These are phyloP conservation scores for Coprinellus micaceus DNA, from an alignment of 768 basidiomycete species.

Conservation along the genomic window DNA sequence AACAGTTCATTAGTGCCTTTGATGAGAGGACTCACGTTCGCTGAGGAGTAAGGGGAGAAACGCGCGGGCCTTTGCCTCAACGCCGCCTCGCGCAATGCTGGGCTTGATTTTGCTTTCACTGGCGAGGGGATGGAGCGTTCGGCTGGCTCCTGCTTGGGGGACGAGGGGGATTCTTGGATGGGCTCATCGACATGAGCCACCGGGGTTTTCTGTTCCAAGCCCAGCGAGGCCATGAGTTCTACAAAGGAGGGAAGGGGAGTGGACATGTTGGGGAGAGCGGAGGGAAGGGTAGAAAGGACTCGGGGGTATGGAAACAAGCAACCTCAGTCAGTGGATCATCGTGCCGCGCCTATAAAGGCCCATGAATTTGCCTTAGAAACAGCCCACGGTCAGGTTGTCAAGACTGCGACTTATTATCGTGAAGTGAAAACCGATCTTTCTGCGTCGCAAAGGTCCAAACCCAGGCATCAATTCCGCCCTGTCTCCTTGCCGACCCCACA, in stretches of 20 bases:
- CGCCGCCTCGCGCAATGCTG: constrained; percentile 39
- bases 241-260: constrained; percentile 81
- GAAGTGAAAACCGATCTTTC: constrained; percentile 29
- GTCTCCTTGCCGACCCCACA: constrained; percentile 62
- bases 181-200: constrained; percentile 21
- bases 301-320: constrained; percentile 33
- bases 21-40: constrained; percentile 30
- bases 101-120: constrained; percentile 42
- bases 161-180: constrained; percentile 35
- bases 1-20: background rate
- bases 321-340: constrained; percentile 27
- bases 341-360: constrained; percentile 33
- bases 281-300: constrained; percentile 20
- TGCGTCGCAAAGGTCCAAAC: constrained; percentile 38
- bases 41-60: constrained; percentile 49
- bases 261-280: constrained; percentile 39
- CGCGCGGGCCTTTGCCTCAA: constrained; percentile 37
- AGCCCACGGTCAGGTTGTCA: constrained; percentile 57
- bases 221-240: constrained; percentile 82
- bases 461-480: constrained; percentile 34
- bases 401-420: constrained; percentile 42
- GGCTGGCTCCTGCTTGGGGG: constrained; percentile 30
- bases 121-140: constrained; percentile 27
- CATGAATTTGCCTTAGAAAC: constrained; percentile 46
- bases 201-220: constrained; percentile 47